phyloP scores from a whole-genome alignment of 345 rosid species.

The Aurinia saxatilis region DNA sequence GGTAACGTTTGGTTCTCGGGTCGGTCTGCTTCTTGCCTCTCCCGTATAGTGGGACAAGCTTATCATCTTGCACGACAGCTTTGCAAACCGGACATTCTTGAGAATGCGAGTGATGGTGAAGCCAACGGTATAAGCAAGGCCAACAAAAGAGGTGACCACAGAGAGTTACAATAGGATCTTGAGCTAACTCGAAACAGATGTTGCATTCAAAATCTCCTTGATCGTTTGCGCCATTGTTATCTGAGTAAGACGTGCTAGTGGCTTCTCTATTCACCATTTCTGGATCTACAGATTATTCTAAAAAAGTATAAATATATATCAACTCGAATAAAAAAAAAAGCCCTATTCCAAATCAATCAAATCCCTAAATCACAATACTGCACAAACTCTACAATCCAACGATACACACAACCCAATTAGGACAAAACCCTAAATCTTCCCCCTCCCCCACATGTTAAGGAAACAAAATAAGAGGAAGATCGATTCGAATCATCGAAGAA shows the following conservation, averaged over 20 bases:
- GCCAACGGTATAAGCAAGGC: slow-evolving; percentile 91
- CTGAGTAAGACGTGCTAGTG: slow-evolving; percentile 35
- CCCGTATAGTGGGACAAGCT: slow-evolving; percentile 91
- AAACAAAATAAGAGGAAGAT: background rate
- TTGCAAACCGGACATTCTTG: slow-evolving; percentile 96
- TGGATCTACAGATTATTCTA: background rate
- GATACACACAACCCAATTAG: background rate
- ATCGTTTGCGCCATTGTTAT: slow-evolving; percentile 37
- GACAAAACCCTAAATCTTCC: background rate
- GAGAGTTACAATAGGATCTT: slow-evolving; percentile 79
- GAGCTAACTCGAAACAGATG: slow-evolving; percentile 87
- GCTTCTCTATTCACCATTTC: slow-evolving; percentile 57
- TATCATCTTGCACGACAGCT: slow-evolving; percentile 83
- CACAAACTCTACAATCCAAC: background rate
- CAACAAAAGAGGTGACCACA: slow-evolving; percentile 93
- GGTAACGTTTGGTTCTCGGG: slow-evolving; percentile 65
- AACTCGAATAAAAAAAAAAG: background rate
- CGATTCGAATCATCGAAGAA: background rate
- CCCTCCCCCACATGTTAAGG: background rate
- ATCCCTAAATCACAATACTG: background rate
- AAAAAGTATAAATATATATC: too few species aligned
- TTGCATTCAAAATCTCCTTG: slow-evolving; percentile 88
- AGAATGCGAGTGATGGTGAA: slow-evolving; percentile 68
- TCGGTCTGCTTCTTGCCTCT: slow-evolving; percentile 76
- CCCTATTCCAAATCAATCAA: background rate